Evolutionary conservation across 2,329 filamentous ascomycete species (phyloP).

Genomic region (Fusarium sublunatum): DNA sequence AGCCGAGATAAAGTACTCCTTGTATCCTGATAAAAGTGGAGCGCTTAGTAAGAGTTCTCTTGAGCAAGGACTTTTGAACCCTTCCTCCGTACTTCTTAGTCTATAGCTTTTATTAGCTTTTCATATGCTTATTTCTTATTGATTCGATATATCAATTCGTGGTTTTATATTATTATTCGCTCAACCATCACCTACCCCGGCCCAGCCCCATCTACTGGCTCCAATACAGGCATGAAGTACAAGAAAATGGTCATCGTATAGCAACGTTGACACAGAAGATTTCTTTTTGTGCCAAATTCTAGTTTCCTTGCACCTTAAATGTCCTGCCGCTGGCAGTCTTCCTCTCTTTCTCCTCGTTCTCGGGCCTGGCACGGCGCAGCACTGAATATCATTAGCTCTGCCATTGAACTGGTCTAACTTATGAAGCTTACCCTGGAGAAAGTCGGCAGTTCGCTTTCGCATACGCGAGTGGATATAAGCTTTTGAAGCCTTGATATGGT

Average conservation of each 20-base stretch:
- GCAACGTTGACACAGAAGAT: conserved; percentile 17
- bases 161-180: conserved; percentile 44
- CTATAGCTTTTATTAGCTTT: not conserved
- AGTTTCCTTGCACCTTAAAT: conserved; percentile 71
- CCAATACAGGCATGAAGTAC: not conserved
- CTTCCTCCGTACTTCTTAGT: conserved; percentile 1
- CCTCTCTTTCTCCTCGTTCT: conserved; percentile 95
- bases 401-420: not conserved
- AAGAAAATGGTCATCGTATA: conserved; percentile 15
- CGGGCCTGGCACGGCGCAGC: conserved; percentile 92
- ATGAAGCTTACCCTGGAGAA: conserved; percentile 83
- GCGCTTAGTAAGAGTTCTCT: too few species aligned
- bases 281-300: conserved; percentile 27
- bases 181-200: conserved; percentile 32
- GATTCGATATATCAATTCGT: conserved; percentile 17
- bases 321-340: conserved; percentile 98
- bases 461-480: conserved; percentile 99
- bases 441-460: conserved; percentile 96
- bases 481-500: conserved; percentile 99
- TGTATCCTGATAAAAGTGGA: too few species aligned
- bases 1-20: too few species aligned
- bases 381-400: conserved; percentile 65
- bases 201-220: conserved; percentile 21
- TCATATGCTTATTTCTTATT: not conserved
- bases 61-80: too few species aligned